Base-by-base conservation (phyloP, 2,329 filamentous ascomycete genomes). In the Fusarium nurragi region DNA sequence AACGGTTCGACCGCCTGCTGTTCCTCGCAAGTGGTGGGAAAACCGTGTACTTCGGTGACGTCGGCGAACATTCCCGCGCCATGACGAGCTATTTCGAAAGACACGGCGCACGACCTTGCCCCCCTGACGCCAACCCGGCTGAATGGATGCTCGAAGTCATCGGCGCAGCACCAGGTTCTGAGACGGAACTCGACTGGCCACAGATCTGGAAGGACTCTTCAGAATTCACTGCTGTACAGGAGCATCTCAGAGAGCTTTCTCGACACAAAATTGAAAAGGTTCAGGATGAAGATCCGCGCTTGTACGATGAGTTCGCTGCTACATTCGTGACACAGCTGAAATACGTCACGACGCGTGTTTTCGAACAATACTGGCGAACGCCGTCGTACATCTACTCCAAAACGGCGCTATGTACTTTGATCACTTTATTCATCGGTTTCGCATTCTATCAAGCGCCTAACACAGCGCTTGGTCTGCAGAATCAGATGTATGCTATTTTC, bases 401-500 rank as follows among this genome's bases (percentile, higher is more conserved):
- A 82, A 75, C 83, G 0, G 80, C 84, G 2, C 87, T 96, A 18
- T 92, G 89, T 73, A 79, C 85, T 21, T 77, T 88, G 16, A 79
- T 85, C 28, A 79, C 89, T 5, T 83, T 96, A 12, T 96, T 94
- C 76, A 91, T 95, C 70, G 92, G 92, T 26, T 93, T 94, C 76
- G 89, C 90, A 50, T 93, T 95, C 78, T 30, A 92, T 86, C 83
- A 84, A 86, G 88, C 90, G 1, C 86, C 87, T 14, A 30, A 26
- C 89, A 89, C 77, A 88, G 86, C 9, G 85, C 90, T 39, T 90
- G 93, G 92, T 48, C 82, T 96, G 12, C 91, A 94, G 77, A 94
- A 95, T 78, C 90, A 94, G 69, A 89, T 94, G 83, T 96, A 95
- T 75, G 85, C 88, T 73, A 90, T 95, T 65, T 96, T 96, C 83